These are phyloP conservation scores for Fusarium dimerum DNA, from an alignment of 2,329 filamentous ascomycete genomes.

Conservation along the genomic window DNA sequence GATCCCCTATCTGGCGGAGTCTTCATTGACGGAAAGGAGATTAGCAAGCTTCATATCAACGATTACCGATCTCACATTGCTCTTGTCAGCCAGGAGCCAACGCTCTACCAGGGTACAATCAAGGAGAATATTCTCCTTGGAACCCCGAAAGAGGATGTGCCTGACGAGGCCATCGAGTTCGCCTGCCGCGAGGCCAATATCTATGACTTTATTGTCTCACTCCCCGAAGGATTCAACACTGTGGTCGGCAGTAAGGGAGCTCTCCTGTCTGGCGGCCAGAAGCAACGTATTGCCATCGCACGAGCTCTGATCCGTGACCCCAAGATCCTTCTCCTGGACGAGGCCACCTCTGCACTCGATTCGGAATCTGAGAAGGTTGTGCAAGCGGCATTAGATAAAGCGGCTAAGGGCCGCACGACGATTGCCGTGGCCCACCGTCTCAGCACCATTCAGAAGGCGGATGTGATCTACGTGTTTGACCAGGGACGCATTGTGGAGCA, in stretches of 20 bases:
- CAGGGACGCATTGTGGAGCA: slow-evolving; percentile 82
- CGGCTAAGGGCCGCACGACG: slow-evolving; percentile 82
- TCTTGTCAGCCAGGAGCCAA: slow-evolving; percentile 92
- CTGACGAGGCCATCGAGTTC: slow-evolving; percentile 71
- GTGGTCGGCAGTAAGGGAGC: slow-evolving; percentile 84
- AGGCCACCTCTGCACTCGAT: slow-evolving; percentile 78
- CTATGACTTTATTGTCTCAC: slow-evolving; percentile 84
- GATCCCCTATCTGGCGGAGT: slow-evolving; percentile 81
- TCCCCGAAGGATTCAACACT: slow-evolving; percentile 84
- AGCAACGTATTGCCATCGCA: slow-evolving; percentile 92
- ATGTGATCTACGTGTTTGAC: slow-evolving; percentile 96
- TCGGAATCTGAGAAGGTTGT: slow-evolving; percentile 78
- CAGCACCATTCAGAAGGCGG: slow-evolving; percentile 91
- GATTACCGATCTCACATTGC: slow-evolving; percentile 83
- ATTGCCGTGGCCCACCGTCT: slow-evolving; percentile 93
- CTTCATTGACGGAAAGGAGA: slow-evolving; percentile 80
- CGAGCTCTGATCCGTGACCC: slow-evolving; percentile 89
- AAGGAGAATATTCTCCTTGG: slow-evolving; percentile 88
- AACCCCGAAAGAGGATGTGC: slow-evolving; percentile 63
- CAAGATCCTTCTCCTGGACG: slow-evolving; percentile 80
- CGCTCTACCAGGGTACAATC: slow-evolving; percentile 90
- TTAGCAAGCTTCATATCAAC: slow-evolving; percentile 78
- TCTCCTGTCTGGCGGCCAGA: slow-evolving; percentile 87
- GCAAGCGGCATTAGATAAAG: slow-evolving; percentile 77
- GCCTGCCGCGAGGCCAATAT: slow-evolving; percentile 92